Percentiles rank a stretch among this genome's conserved stretches.
Evolutionary conservation across 441 rosid genomes (phyloP).

Genomic region (Populus hybrid): DNA sequence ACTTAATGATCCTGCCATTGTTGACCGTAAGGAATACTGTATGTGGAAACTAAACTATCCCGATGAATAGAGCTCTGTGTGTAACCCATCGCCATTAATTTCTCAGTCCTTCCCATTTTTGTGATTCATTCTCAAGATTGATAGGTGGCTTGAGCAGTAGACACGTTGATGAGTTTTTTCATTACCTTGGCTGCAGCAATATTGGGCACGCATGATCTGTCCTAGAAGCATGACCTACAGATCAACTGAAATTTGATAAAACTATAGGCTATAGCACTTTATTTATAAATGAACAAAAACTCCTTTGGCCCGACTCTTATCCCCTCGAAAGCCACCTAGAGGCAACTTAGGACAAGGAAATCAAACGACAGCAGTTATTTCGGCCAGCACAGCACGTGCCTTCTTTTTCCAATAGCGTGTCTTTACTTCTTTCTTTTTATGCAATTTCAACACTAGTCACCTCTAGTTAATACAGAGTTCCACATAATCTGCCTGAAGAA

Average conservation of each 20-base stretch:
- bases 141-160: no score
- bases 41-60: not conserved
- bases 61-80: not conserved
- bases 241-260: not conserved
- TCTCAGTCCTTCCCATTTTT: no score
- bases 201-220: no score
- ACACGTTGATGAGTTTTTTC: no score
- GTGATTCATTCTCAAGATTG: no score
- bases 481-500: not conserved
- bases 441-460: no score
- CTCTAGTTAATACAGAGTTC: not conserved
- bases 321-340: no score
- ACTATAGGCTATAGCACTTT: no score
- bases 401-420: not conserved
- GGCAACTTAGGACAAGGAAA: not conserved
- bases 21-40: not conserved
- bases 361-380: not conserved
- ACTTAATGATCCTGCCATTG: not conserved
- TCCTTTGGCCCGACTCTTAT: not conserved
- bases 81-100: no score
- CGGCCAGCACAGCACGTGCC: not conserved
- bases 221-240: no score
- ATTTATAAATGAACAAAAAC: no score
- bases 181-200: no score
- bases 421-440: not conserved